These are phyloP conservation scores for Apodospora peruviana DNA, from an alignment of 495 filamentous ascomycete species.

Conservation along the genomic window DNA sequence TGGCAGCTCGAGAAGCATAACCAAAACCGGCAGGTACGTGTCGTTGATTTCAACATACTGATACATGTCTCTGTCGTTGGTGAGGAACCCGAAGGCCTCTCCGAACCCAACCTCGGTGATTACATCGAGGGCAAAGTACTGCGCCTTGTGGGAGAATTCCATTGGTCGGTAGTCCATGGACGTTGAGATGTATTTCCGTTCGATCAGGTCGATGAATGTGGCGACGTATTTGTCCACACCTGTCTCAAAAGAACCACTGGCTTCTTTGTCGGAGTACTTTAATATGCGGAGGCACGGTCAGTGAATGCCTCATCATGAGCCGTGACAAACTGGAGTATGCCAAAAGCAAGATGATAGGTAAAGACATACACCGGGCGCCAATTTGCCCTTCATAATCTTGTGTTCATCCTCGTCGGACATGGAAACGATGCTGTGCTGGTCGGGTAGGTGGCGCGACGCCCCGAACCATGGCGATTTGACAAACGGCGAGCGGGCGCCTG, in stretches of 20 bases:
- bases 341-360: background rate
- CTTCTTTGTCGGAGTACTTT: constrained; percentile 33
- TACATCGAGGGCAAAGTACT: constrained; percentile 57
- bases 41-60: constrained; percentile 19
- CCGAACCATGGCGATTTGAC: constrained; percentile 36
- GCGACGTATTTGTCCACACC: constrained; percentile 38
- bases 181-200: constrained; percentile 49
- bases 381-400: constrained; percentile 25
- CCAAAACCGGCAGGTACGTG: constrained; percentile 8
- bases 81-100: constrained; percentile 25
- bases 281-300: too few species aligned
- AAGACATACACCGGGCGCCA: constrained; percentile 20
- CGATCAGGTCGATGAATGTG: constrained; percentile 31
- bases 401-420: constrained; percentile 18
- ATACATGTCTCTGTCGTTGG: constrained; percentile 20
- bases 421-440: constrained; percentile 32
- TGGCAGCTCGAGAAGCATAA: background rate
- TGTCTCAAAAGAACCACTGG: constrained; percentile 41
- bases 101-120: constrained; percentile 33
- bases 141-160: constrained; percentile 46
- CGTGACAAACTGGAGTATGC: background rate
- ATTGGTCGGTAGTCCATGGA: constrained; percentile 40
- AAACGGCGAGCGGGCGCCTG: constrained; percentile 29
- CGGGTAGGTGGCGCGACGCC: constrained; percentile 29
- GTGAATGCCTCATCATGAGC: too few species aligned